Evolutionary conservation across 2,329 filamentous ascomycete genomes (phyloP).

Genomic region (Talaromyces sp.): DNA sequence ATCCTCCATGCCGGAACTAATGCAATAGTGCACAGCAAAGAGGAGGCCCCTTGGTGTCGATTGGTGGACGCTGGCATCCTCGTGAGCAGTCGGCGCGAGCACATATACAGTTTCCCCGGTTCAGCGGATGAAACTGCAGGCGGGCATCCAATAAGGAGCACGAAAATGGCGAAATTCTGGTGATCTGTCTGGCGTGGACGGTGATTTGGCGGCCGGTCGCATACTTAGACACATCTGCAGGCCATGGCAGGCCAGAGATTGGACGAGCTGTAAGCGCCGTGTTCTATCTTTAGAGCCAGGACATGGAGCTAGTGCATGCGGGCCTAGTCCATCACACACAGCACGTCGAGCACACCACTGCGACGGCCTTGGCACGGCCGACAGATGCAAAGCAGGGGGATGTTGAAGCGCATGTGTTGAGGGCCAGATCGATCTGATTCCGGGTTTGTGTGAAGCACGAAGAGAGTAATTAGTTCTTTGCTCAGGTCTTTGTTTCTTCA

Average conservation of each 20-base stretch:
- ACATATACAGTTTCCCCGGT: neutral
- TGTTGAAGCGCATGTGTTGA: neutral
- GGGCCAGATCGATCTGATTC: neutral
- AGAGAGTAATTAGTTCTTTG: neutral
- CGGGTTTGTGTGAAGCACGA: neutral
- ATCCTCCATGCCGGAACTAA: neutral
- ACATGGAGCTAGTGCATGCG: neutral
- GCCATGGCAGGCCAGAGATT: neutral
- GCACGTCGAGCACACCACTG: neutral
- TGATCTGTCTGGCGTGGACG: neutral
- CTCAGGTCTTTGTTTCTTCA: too few relatives aligned
- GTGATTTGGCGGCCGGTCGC: neutral
- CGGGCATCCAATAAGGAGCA: neutral
- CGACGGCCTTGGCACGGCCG: neutral
- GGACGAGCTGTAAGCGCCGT: conserved; percentile 6
- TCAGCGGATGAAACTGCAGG: neutral
- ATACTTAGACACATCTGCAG: neutral
- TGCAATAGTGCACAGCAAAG: neutral
- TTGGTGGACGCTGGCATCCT: neutral
- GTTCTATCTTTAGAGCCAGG: conserved; percentile 8
- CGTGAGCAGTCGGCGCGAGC: neutral
- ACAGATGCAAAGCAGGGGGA: neutral
- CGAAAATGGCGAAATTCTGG: neutral
- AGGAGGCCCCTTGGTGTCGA: neutral
- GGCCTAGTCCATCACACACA: neutral